Evolutionary conservation across 1,284 basidiomycete genomes (phyloP).

Genomic region (Pseudomicrostroma phylloplanum): DNA sequence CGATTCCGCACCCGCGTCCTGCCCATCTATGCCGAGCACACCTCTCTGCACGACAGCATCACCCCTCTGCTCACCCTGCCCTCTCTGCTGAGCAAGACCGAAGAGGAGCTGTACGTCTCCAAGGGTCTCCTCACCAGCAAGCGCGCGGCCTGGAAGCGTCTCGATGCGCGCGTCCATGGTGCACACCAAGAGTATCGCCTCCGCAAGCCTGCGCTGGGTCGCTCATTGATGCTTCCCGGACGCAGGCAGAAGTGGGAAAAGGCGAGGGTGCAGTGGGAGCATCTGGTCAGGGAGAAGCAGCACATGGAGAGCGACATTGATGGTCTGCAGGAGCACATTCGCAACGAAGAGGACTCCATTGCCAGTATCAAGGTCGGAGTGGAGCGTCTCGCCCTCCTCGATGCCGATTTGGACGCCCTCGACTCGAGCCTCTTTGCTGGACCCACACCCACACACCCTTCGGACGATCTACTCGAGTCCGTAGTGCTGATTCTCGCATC

Average conservation of each 20-base stretch:
- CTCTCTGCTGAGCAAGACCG: background rate
- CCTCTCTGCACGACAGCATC: background rate
- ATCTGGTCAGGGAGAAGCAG: background rate
- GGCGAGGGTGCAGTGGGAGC: background rate
- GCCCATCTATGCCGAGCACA: background rate
- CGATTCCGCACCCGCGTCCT: background rate
- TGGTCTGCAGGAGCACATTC: background rate
- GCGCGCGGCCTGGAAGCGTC: constrained; percentile 1
- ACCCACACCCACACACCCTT: background rate
- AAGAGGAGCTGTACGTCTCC: background rate
- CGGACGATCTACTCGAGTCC: background rate
- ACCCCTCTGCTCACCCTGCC: background rate
- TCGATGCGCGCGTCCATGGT: background rate
- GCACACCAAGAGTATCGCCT: background rate
- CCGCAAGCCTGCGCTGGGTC: background rate
- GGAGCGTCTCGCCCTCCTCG: background rate
- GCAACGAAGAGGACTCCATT: background rate
- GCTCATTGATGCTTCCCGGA: background rate
- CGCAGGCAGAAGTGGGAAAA: background rate
- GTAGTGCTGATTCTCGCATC: background rate
- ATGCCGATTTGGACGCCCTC: background rate
- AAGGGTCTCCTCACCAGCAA: background rate
- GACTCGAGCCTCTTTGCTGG: background rate
- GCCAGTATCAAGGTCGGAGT: background rate
- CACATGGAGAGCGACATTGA: background rate